Conservation (phyloP, 192 early-diverging fungal genomes). For the Backusella tarrabulga region DNA sequence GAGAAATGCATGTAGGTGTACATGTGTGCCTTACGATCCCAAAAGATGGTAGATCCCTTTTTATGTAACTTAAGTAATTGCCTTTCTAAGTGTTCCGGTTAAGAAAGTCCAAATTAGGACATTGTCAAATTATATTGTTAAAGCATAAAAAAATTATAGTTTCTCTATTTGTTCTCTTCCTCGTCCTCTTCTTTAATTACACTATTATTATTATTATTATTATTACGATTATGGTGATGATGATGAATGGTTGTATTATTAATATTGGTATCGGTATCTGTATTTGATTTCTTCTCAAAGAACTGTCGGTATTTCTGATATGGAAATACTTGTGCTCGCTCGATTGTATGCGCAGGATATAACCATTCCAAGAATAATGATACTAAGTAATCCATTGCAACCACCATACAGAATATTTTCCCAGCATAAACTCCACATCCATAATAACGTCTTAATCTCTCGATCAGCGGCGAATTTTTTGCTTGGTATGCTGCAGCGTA, state of each 20-base stretch:
- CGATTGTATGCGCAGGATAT: slow-evolving; percentile 71
- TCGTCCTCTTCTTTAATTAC: slow-evolving; percentile 4
- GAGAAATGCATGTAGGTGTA: neutral
- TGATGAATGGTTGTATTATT: neutral
- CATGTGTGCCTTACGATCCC: neutral
- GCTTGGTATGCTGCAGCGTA: slow-evolving; percentile 72
- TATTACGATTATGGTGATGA: neutral
- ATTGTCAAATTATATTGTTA: slow-evolving; percentile 1
- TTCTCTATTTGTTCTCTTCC: slow-evolving; percentile 3
- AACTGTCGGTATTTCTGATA: slow-evolving; percentile 49
- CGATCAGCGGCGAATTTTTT: slow-evolving; percentile 62
- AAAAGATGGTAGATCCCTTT: neutral
- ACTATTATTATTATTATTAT: neutral
- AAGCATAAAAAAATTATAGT: neutral
- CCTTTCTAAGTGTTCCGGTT: neutral
- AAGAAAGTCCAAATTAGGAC: neutral
- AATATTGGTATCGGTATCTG: neutral
- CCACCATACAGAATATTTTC: slow-evolving; percentile 87
- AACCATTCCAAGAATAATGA: slow-evolving; percentile 80
- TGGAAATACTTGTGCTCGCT: slow-evolving; percentile 67
- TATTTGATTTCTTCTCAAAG: neutral
- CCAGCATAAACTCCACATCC: slow-evolving; percentile 90
- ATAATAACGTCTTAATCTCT: slow-evolving; percentile 61
- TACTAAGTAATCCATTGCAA: slow-evolving; percentile 83
- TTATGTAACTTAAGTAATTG: neutral